phyloP scores from a whole-genome alignment of 352 stramenopile species.

The Globisporangium heterothallicum region DNA sequence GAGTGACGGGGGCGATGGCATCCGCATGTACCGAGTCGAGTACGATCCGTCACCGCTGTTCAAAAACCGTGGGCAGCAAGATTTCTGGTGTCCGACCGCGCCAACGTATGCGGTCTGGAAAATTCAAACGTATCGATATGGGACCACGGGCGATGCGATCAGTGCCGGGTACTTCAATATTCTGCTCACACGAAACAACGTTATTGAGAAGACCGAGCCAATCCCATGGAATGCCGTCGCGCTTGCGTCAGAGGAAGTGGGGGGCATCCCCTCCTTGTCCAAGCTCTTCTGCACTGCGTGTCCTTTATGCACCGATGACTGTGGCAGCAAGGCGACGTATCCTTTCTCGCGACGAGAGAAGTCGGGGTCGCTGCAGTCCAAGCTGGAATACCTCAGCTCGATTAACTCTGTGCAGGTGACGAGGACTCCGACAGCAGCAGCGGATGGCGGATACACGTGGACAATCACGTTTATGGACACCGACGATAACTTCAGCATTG shows the following conservation, averaged over 20 bases:
- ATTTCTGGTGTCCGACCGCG: conserved; percentile 58
- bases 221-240: conserved; percentile 93
- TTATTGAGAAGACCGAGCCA: conserved; percentile 47
- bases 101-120: conserved; percentile 56
- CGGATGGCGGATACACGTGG: conserved; percentile 75
- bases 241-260: conserved; percentile 71
- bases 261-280: conserved; percentile 32
- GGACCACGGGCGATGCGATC: conserved; percentile 24
- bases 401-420: conserved; percentile 73
- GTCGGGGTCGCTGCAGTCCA: conserved; percentile 72
- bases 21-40: conserved; percentile 77
- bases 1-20: conserved; percentile 52
- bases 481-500: conserved; percentile 74
- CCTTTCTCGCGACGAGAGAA: conserved; percentile 29
- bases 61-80: conserved; percentile 47
- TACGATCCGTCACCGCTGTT: conserved; percentile 71
- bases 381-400: conserved; percentile 43
- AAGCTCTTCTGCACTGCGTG: conserved; percentile 65
- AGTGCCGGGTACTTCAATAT: conserved; percentile 53
- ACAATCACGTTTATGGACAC: conserved; percentile 88
- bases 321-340: conserved; percentile 15
- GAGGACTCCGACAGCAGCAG: conserved; percentile 35
- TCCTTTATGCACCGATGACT: conserved; percentile 28
- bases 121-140: conserved; percentile 30
- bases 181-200: conserved; percentile 41